Base-by-base conservation (phyloP, 352 stramenopile species). In the Pythium scleroteichum region DNA sequence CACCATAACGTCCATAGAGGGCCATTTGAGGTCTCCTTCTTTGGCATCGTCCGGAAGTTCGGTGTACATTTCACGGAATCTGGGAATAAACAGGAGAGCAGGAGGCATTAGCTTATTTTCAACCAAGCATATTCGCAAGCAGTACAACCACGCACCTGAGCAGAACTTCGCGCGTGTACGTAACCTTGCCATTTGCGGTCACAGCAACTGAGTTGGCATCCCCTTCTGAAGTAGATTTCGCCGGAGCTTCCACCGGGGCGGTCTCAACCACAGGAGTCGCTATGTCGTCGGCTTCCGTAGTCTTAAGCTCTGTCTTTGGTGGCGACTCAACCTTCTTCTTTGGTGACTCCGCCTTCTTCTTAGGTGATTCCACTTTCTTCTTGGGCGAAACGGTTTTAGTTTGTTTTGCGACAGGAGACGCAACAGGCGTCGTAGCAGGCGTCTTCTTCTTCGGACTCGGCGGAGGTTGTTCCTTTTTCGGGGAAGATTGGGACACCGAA, bases 1-100 rank as follows among this genome's bases (percentile, higher is more conserved):
- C 2, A 24, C 69, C 13, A 59, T 33, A 14, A 79, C 59, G 20
- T 79, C 71, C 71, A 79, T 79, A 5, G 68, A 62, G 2, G 70
- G 68, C 71, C 71, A 79, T 56, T 65, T 61, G 38, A 59, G 33
- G 19, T 68, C 60, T 6, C 52, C 23, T 41, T 55, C 56, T 47
- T 67, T 48, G 3, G 48, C 39, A 33, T 62, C 53, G 0, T 60
- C 57, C 10, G 71, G 71, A 14, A 79, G 50, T 20, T 71, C 64
- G 0, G 49, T 50, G 58, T 71, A 76, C 45, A 74, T 56, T 2
- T 72, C 60, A 17, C 68, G 64, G 56, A 79, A 76, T 16, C 62
- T 73, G 53, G 22, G 14, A 33, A 39, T 19, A 23, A n/a, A 6
- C n/a, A n/a, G n/a, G n/a, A 39, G 2, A 14, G 33, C 13, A 14